A percentile compares a stretch with the other conserved stretches of the same genome.
Conservation (phyloP, 1,284 basidiomycete species). For the Apiotrichum domesticum region DNA sequence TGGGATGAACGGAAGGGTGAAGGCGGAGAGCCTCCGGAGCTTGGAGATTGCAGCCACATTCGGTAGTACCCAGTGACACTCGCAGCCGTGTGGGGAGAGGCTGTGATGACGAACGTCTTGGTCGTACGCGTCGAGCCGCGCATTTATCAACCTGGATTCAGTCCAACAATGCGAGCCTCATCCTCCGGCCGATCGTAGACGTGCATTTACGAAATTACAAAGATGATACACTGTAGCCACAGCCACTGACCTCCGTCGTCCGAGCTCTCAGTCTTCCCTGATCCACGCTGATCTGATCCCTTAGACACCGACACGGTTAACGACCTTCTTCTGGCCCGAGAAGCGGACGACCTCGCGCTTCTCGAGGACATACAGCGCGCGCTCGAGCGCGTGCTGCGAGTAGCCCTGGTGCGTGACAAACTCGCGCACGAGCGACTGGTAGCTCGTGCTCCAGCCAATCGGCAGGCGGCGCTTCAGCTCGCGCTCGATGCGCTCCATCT, state of each 20-base stretch:
- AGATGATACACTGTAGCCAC: neutral
- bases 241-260: neutral
- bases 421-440: constrained; percentile 87
- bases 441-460: constrained; percentile 95
- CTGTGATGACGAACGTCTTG: too few species aligned
- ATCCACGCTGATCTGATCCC: neutral
- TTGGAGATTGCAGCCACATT: too few species aligned
- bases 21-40: too few species aligned
- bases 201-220: constrained; percentile 8
- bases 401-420: constrained; percentile 91
- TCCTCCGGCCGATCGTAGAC: neutral
- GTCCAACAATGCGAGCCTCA: too few species aligned
- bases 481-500: constrained; percentile 86
- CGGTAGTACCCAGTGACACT: too few species aligned
- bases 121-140: too few species aligned
- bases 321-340: constrained; percentile 58
- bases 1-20: too few species aligned
- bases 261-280: too few species aligned
- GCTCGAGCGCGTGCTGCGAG: constrained; percentile 84
- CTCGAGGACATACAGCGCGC: constrained; percentile 86
- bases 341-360: constrained; percentile 92
- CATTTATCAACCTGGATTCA: too few species aligned
- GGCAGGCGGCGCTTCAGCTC: constrained; percentile 83
- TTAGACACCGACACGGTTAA: constrained; percentile 40
- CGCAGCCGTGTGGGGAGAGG: too few species aligned